Conservation (phyloP, 2,329 filamentous ascomycete species). For the Cladosporium cucumerinum region DNA sequence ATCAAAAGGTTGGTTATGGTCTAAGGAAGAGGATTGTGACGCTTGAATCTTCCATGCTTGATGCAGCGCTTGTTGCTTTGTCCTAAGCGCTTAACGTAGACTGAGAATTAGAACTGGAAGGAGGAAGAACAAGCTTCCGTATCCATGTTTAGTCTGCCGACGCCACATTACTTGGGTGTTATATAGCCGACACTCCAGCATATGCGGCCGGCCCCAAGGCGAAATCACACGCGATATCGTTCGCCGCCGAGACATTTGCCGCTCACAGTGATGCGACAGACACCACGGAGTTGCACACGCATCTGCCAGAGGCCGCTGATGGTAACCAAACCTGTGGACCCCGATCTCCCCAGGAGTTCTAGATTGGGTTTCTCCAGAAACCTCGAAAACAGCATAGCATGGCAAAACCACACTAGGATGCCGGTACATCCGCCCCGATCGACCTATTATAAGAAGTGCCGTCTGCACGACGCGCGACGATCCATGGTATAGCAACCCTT, state of each 20-base stretch:
- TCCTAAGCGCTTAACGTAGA: background rate
- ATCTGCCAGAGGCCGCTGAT: background rate
- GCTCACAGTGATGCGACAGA: background rate
- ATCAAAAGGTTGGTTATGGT: background rate
- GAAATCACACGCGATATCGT: background rate
- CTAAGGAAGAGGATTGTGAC: background rate
- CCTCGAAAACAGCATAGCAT: background rate
- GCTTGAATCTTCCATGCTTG: too few relatives aligned
- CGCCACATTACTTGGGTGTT: background rate
- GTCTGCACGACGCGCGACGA: background rate
- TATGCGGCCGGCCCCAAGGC: background rate
- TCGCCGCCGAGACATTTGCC: background rate
- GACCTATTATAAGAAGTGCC: background rate
- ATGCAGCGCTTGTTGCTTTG: background rate
- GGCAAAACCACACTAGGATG: background rate
- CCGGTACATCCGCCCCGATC: background rate
- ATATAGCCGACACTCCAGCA: background rate
- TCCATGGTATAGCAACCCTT: background rate
- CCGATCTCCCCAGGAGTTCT: background rate
- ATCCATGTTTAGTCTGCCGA: background rate
- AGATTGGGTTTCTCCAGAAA: background rate
- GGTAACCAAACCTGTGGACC: background rate
- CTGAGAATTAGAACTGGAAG: background rate
- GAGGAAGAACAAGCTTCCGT: background rate
- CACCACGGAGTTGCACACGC: background rate